Conservation (phyloP, 129 eudicot species). For the Sambucus nigra region DNA sequence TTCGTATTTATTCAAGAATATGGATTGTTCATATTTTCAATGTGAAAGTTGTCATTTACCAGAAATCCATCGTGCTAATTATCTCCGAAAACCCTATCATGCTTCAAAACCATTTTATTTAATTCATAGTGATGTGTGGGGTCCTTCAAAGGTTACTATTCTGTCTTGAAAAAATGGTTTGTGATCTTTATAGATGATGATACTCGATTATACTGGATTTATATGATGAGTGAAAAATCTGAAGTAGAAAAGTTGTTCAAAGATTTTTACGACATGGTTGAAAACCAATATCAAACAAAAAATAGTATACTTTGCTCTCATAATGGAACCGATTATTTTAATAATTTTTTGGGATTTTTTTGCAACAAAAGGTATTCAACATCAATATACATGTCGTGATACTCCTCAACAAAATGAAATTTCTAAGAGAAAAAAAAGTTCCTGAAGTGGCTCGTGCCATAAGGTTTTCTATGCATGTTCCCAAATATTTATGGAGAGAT, state of each 20-base stretch:
- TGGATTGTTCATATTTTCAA: too few species aligned
- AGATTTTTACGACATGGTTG: neutral
- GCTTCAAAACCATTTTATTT: too few species aligned
- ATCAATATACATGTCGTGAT: neutral
- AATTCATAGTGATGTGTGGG: too few species aligned
- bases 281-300: slow-evolving; percentile 1
- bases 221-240: neutral
- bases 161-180: too few species aligned
- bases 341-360: neutral
- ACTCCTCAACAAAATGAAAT: slow-evolving; percentile 4
- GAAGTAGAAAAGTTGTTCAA: slow-evolving; percentile 2
- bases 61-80: too few species aligned
- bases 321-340: slow-evolving; percentile 4
- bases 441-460: neutral
- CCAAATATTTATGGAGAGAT: neutral
- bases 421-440: neutral
- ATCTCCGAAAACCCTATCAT: too few species aligned
- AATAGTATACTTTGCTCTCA: neutral
- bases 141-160: too few species aligned
- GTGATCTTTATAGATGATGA: too few species aligned
- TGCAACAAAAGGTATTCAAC: neutral
- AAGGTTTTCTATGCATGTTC: neutral
- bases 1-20: too few species aligned
- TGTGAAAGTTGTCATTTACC: too few species aligned
- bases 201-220: neutral